Percentiles rank a stretch among this genome's conserved stretches.
phyloP scores from a whole-genome alignment of 768 basidiomycete species.

The Amanita jacksonii region DNA sequence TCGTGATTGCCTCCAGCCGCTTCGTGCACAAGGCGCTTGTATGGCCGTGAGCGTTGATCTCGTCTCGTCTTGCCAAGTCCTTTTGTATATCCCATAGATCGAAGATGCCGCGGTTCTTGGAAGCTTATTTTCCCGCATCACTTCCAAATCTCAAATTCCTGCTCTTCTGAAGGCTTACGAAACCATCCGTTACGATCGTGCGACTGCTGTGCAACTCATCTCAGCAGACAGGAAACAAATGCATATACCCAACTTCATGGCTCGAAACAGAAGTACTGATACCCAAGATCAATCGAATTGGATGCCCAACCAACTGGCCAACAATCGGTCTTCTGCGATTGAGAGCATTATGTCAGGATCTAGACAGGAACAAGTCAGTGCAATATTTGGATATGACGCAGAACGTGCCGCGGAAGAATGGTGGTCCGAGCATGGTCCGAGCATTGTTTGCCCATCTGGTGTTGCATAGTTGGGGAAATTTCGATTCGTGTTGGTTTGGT shows the following conservation, averaged over 20 bases:
- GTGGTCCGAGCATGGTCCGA: conserved; percentile 19
- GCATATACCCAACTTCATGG: no score
- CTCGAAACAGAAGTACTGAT: no score
- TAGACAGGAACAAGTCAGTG: conserved; percentile 34
- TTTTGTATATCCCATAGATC: conserved; percentile 12
- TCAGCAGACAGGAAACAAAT: no score
- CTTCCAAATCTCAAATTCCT: conserved; percentile 27
- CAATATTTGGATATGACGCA: conserved; percentile 46
- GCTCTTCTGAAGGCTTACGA: conserved; percentile 43
- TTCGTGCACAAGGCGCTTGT: conserved; percentile 43
- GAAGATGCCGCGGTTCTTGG: conserved; percentile 33
- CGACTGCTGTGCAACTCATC: conserved; percentile 37
- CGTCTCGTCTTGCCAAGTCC: neutral
- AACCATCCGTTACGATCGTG: conserved; percentile 38
- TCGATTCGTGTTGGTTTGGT: no score
- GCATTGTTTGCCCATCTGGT: no score
- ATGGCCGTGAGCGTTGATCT: conserved; percentile 29
- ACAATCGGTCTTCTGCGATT: conserved; percentile 27
- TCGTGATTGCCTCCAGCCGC: conserved; percentile 26
- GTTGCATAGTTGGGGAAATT: no score
- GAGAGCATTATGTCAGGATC: no score
- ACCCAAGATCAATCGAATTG: no score
- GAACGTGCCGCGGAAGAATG: conserved; percentile 40
- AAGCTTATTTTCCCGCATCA: conserved; percentile 38
- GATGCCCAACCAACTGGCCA: no score